phyloP scores from a whole-genome alignment of 2,329 filamentous ascomycete species.

The Tolypocladium paradoxum region DNA sequence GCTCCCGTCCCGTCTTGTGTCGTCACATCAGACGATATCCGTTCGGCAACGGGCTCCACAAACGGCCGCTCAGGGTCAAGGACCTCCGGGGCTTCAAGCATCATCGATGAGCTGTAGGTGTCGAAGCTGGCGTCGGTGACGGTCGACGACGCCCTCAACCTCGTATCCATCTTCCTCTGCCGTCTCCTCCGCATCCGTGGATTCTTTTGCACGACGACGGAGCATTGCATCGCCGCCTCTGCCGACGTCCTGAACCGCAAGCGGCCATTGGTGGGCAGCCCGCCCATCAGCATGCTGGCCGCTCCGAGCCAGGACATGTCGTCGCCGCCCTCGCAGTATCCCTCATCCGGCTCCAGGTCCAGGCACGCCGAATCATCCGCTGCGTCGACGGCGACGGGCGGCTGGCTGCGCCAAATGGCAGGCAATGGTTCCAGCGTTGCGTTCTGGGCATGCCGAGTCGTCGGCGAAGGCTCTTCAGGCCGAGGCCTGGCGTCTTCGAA shows the following conservation, averaged over 20 bases:
- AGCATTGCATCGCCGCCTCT: conserved; percentile 7
- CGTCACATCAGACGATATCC: not conserved
- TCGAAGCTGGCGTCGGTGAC: not conserved
- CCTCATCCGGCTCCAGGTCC: conserved; percentile 5
- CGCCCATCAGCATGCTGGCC: not conserved
- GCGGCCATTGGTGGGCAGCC: conserved; percentile 1
- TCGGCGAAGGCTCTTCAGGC: not conserved
- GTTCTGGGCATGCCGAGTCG: not conserved
- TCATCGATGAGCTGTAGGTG: not conserved
- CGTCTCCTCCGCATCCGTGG: conserved; percentile 7
- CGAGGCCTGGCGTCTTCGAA: not conserved
- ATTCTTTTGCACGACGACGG: conserved; percentile 5
- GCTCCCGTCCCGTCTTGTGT: too few relatives aligned
- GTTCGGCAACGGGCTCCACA: not conserved
- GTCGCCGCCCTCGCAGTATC: conserved; percentile 3
- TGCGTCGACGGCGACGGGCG: not conserved
- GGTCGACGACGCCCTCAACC: not conserved
- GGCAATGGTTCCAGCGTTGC: not conserved
- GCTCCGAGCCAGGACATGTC: conserved; percentile 1
- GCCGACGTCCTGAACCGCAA: conserved; percentile 4
- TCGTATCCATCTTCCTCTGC: conserved; percentile 2
- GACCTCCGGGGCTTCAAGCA: not conserved
- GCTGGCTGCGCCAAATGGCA: not conserved
- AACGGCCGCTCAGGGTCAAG: not conserved
- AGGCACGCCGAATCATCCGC: not conserved